Conservation (phyloP, 805 yeast species). For the Candida bentonensis region DNA sequence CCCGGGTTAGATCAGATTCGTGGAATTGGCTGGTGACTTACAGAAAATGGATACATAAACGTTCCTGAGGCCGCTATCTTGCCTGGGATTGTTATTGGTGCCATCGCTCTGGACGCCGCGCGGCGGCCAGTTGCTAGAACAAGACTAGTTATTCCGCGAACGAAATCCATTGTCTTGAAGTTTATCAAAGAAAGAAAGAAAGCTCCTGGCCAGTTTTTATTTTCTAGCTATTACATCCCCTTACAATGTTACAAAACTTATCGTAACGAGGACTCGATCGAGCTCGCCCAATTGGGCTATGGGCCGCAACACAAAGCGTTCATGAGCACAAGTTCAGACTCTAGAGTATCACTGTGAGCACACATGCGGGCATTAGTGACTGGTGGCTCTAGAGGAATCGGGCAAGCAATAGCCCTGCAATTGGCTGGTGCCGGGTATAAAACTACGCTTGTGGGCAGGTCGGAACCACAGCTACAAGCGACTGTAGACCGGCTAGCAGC, state of each 20-base stretch:
- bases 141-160: neutral
- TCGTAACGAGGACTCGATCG: neutral
- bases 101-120: neutral
- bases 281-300: neutral
- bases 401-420: slow-evolving; percentile 37
- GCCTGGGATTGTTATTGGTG: slow-evolving; percentile 15
- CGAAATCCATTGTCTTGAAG: neutral
- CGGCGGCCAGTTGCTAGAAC: neutral
- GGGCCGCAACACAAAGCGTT: neutral
- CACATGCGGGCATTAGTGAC: slow-evolving; percentile 26
- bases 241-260: slow-evolving; percentile 7
- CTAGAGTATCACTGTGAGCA: no score
- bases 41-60: slow-evolving; percentile 19
- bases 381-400: slow-evolving; percentile 62
- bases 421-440: slow-evolving; percentile 39
- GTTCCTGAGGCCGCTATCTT: slow-evolving; percentile 15
- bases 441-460: slow-evolving; percentile 38
- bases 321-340: neutral
- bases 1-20: slow-evolving; percentile 15
- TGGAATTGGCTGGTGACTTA: slow-evolving; percentile 3
- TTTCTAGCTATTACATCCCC: neutral
- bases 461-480: slow-evolving; percentile 23
- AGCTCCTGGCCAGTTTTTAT: slow-evolving; percentile 1
- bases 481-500: slow-evolving; percentile 11
- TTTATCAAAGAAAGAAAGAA: neutral